phyloP scores from a whole-genome alignment of 2,329 filamentous ascomycete genomes.

The Colletotrichum gigasporum region DNA sequence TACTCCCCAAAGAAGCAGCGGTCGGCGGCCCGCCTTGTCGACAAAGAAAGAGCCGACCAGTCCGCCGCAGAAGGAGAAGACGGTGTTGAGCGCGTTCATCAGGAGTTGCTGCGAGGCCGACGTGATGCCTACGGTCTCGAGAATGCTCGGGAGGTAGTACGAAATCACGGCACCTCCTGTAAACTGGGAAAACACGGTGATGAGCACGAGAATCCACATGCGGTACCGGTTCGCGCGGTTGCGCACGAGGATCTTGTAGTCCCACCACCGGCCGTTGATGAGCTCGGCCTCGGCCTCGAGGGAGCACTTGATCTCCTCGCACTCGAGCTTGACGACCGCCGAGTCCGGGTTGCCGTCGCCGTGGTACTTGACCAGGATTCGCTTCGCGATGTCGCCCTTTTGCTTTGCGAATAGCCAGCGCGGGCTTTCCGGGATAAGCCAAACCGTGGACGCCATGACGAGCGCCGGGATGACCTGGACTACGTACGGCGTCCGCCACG shows the following conservation, averaged over 20 bases:
- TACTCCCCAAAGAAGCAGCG: conserved; percentile 53
- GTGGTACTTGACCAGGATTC: conserved; percentile 43
- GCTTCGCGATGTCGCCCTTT: conserved; percentile 42
- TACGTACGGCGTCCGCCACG: conserved; percentile 47
- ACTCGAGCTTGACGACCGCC: conserved; percentile 56
- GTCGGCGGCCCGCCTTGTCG: conserved; percentile 56
- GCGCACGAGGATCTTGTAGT: conserved; percentile 54
- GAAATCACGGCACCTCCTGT: conserved; percentile 51
- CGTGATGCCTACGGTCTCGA: conserved; percentile 55
- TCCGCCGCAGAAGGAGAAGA: conserved; percentile 53
- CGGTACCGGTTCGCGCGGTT: conserved; percentile 46
- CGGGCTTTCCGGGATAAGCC: conserved; percentile 51
- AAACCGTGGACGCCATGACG: conserved; percentile 41
- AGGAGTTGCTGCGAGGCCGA: conserved; percentile 40
- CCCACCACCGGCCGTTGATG: conserved; percentile 46
- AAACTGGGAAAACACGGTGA: conserved; percentile 57
- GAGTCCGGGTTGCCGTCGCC: conserved; percentile 43
- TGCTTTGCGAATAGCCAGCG: conserved; percentile 50
- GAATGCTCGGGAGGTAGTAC: conserved; percentile 60
- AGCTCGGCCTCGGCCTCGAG: conserved; percentile 1
- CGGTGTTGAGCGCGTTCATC: conserved; percentile 52
- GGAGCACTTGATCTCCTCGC: conserved; percentile 51
- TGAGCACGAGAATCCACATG: conserved; percentile 28
- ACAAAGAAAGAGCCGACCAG: conserved; percentile 50
- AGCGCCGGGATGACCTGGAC: conserved; percentile 49